Evolutionary conservation across 1,284 basidiomycete species (phyloP).

Genomic region (Schizophyllum commune): DNA sequence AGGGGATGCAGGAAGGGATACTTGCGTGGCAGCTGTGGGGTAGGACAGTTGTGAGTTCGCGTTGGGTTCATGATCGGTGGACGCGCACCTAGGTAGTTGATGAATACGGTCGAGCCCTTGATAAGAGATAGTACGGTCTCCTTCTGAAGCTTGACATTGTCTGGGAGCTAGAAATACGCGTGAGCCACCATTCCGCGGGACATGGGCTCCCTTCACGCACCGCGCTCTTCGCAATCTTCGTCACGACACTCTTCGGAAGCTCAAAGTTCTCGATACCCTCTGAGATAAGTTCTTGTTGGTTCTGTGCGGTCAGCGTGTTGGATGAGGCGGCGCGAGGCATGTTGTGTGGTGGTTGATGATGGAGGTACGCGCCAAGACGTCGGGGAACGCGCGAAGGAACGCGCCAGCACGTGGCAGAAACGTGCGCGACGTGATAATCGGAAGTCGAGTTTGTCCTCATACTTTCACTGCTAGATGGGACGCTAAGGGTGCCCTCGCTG

Average conservation of each 20-base stretch:
- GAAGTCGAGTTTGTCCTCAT: no score
- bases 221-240: conserved; percentile 76
- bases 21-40: conserved; percentile 58
- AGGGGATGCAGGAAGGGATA: conserved; percentile 11
- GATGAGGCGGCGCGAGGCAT: conserved; percentile 61
- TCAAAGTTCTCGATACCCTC: conserved; percentile 85
- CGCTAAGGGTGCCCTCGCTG: no score
- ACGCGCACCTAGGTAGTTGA: conserved; percentile 77
- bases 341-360: neutral
- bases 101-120: conserved; percentile 85
- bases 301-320: conserved; percentile 52
- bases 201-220: conserved; percentile 25
- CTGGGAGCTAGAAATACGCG: conserved; percentile 54
- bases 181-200: neutral
- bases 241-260: conserved; percentile 73
- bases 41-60: conserved; percentile 3
- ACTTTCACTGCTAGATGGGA: no score
- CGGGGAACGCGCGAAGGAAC: neutral
- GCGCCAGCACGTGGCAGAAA: no score
- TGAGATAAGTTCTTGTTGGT: conserved; percentile 67
- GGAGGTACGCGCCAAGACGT: neutral
- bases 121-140: conserved; percentile 77
- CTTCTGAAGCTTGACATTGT: conserved; percentile 80
- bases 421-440: no score
- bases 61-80: neutral